A percentile compares a stretch with the other conserved stretches of the same genome.
Conservation (phyloP, 2,329 filamentous ascomycete genomes). For the Thermochaetoides dissita region DNA sequence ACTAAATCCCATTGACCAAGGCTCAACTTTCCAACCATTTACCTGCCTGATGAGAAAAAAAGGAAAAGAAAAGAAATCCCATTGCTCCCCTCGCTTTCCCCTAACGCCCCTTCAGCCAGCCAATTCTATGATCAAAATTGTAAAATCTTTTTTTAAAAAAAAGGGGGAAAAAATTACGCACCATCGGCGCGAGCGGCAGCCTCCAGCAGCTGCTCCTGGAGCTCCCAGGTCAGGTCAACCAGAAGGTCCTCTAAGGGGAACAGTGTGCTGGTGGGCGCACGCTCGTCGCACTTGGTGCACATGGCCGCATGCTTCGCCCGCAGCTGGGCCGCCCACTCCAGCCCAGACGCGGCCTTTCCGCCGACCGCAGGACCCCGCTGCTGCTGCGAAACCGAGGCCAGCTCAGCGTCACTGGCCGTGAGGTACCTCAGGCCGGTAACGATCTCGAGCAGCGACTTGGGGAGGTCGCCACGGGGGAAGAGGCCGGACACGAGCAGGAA, state of each 20-base stretch:
- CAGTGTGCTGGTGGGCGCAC: constrained; percentile 3
- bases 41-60: too few species aligned
- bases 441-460: constrained; percentile 1
- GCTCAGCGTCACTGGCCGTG: constrained; percentile 2
- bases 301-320: constrained; percentile 1
- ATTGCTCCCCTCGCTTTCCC: too few species aligned
- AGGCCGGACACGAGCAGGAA: constrained; percentile 2
- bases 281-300: constrained; percentile 3
- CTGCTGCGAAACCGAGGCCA: background rate
- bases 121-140: too few species aligned
- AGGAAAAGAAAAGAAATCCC: too few species aligned
- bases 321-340: background rate
- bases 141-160: too few species aligned
- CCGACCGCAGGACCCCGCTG: too few species aligned
- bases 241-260: constrained; percentile 6
- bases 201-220: constrained; percentile 1
- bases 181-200: background rate
- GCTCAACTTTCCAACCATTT: too few species aligned
- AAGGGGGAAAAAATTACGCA: too few species aligned
- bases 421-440: constrained; percentile 1
- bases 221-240: constrained; percentile 1
- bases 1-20: too few species aligned
- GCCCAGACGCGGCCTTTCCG: too few species aligned
- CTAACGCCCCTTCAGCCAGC: too few species aligned
- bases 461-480: background rate